Evolutionary conservation across 768 basidiomycete species (phyloP).

Genomic region (Kwoniella mangroviensis): DNA sequence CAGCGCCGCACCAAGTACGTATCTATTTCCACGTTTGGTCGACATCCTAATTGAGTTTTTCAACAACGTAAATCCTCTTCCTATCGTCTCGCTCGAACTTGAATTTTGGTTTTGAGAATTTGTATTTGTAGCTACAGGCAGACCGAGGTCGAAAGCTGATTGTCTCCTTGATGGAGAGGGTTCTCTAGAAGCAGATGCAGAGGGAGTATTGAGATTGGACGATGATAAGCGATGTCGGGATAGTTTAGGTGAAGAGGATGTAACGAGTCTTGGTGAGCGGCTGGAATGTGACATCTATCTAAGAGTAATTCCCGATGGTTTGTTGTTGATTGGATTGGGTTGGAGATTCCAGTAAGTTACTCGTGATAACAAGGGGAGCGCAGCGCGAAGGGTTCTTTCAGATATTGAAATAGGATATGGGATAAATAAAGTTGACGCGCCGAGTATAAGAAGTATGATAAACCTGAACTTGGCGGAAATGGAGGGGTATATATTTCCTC

Average conservation of each 20-base stretch:
- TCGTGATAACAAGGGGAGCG: neutral
- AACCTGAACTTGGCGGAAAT: neutral
- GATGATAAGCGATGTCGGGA: neutral
- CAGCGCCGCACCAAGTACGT: constrained; percentile 14
- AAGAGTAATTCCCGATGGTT: neutral
- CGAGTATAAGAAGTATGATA: neutral
- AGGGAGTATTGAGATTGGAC: neutral
- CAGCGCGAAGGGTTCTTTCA: neutral
- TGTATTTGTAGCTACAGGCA: neutral
- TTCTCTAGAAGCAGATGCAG: neutral
- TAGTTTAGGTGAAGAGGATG: constrained; percentile 1
- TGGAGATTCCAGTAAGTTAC: no score
- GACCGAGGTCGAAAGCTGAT: neutral
- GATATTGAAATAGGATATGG: neutral
- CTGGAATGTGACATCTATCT: neutral
- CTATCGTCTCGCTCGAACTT: constrained; percentile 1
- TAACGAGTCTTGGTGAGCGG: neutral
- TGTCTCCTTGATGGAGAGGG: neutral
- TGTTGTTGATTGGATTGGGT: neutral
- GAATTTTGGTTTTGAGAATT: neutral
- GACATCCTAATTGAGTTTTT: constrained; percentile 18
- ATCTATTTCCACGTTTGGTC: constrained; percentile 24
- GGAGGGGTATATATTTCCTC: no score
- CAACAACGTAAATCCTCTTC: neutral
- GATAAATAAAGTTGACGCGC: constrained; percentile 13